phyloP scores from a whole-genome alignment of 2,329 filamentous ascomycete species.

The Macrophomina tecta region DNA sequence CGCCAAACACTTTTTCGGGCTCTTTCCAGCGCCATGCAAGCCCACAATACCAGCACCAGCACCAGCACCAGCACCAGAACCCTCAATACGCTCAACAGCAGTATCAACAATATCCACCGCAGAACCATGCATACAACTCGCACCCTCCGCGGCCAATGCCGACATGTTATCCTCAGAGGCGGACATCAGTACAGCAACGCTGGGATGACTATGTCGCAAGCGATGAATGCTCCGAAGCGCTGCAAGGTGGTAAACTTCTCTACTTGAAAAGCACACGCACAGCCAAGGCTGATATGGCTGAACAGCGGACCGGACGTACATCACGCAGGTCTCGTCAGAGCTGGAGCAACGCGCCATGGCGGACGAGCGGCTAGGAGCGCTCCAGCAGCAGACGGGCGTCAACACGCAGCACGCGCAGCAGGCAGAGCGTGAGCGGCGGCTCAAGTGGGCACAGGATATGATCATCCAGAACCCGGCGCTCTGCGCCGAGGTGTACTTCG shows the following conservation, averaged over 20 bases:
- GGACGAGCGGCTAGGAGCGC: conserved; percentile 16
- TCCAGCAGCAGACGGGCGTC: conserved; percentile 7
- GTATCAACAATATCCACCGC: conserved; percentile 5
- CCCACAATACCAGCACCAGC: conserved; percentile 1
- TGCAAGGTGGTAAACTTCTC: conserved; percentile 25
- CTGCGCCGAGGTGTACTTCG: conserved; percentile 26
- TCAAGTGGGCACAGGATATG: conserved; percentile 28
- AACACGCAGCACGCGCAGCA: conserved; percentile 12
- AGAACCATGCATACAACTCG: background rate
- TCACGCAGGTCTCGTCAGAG: conserved; percentile 23
- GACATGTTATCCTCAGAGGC: background rate
- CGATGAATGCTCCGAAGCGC: conserved; percentile 18
- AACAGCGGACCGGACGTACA: conserved; percentile 16
- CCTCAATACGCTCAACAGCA: conserved; percentile 6
- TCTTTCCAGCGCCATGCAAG: conserved; percentile 10
- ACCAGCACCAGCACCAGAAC: conserved; percentile 2
- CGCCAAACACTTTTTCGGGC: conserved; percentile 1
- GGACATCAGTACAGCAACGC: conserved; percentile 22
- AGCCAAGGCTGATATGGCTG: background rate
- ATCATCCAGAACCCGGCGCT: conserved; percentile 26
- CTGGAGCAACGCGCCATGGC: conserved; percentile 19
- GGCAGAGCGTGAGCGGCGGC: conserved; percentile 23
- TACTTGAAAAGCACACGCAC: background rate
- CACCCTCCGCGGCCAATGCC: background rate
- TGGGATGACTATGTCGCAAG: conserved; percentile 28